Conservation (phyloP, 2,329 filamentous ascomycete species). For the Botrytis elliptica region DNA sequence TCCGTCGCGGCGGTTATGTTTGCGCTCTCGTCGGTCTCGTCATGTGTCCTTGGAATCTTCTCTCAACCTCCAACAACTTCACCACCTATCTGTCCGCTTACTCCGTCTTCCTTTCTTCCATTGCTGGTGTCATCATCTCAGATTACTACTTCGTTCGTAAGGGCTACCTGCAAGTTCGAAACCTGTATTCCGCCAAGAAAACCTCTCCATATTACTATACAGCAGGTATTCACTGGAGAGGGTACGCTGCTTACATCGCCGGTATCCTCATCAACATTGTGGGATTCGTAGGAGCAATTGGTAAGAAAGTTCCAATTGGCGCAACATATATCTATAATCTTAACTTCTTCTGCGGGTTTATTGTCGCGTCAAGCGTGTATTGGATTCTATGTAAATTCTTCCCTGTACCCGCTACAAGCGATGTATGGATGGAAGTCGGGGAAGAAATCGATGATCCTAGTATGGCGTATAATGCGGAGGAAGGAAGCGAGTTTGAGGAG, state of each 20-base stretch:
- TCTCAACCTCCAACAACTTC: slow-evolving; percentile 75
- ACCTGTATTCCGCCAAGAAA: slow-evolving; percentile 72
- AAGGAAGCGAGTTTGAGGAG: slow-evolving; percentile 23
- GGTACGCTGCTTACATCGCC: slow-evolving; percentile 75
- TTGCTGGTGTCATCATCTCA: slow-evolving; percentile 84
- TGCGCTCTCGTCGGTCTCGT: slow-evolving; percentile 76
- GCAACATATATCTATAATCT: slow-evolving; percentile 86
- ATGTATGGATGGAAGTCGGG: slow-evolving; percentile 75
- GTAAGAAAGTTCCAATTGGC: slow-evolving; percentile 67
- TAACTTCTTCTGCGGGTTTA: slow-evolving; percentile 86
- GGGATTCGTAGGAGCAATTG: slow-evolving; percentile 82
- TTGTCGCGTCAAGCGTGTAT: slow-evolving; percentile 66
- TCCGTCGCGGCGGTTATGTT: slow-evolving; percentile 83
- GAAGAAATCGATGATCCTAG: slow-evolving; percentile 55
- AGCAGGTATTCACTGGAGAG: slow-evolving; percentile 77
- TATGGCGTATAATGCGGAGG: slow-evolving; percentile 33
- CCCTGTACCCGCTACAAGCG: slow-evolving; percentile 72
- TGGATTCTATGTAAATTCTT: slow-evolving; percentile 66
- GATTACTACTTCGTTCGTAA: slow-evolving; percentile 87
- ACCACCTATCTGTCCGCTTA: slow-evolving; percentile 90
- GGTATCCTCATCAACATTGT: slow-evolving; percentile 90
- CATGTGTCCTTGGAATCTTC: slow-evolving; percentile 84
- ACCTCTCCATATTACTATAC: slow-evolving; percentile 71
- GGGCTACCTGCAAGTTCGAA: slow-evolving; percentile 75
- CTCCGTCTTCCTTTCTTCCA: slow-evolving; percentile 89